These are phyloP conservation scores for Mariannaea sp. DNA, from an alignment of 2,329 filamentous ascomycete genomes.

Conservation along the genomic window DNA sequence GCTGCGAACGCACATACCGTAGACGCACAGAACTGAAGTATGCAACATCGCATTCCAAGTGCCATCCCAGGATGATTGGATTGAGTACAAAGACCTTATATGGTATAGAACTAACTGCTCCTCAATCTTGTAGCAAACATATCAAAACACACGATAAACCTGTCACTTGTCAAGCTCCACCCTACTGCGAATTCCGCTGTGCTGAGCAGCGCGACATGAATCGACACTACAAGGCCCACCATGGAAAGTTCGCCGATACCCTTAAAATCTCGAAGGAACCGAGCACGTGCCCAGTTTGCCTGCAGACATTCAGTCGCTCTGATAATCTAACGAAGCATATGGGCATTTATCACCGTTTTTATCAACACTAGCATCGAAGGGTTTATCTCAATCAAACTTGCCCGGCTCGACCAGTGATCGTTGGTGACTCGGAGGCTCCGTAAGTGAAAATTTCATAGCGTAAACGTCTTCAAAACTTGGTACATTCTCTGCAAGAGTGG, in stretches of 20 bases:
- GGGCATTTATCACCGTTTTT: slow-evolving; percentile 19
- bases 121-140: slow-evolving; percentile 30
- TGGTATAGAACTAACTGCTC: slow-evolving; percentile 8
- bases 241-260: slow-evolving; percentile 19
- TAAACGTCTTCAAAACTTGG: too few relatives aligned
- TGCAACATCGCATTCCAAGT: not conserved
- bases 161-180: slow-evolving; percentile 28
- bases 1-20: not conserved
- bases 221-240: slow-evolving; percentile 30
- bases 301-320: slow-evolving; percentile 18
- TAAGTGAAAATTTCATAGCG: too few relatives aligned
- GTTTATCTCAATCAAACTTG: not conserved
- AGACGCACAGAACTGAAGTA: slow-evolving; percentile 24
- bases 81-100: not conserved
- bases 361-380: not conserved
- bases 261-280: slow-evolving; percentile 10
- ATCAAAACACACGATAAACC: slow-evolving; percentile 31
- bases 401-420: slow-evolving; percentile 15
- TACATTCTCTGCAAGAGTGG: not conserved
- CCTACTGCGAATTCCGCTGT: slow-evolving; percentile 15
- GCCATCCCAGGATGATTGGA: too few relatives aligned
- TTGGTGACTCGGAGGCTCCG: not conserved
- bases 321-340: slow-evolving; percentile 31
- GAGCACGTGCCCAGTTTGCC: slow-evolving; percentile 14
- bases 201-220: slow-evolving; percentile 36